phyloP scores from a whole-genome alignment of 2,329 filamentous ascomycete genomes.

The Zarea fungicola region DNA sequence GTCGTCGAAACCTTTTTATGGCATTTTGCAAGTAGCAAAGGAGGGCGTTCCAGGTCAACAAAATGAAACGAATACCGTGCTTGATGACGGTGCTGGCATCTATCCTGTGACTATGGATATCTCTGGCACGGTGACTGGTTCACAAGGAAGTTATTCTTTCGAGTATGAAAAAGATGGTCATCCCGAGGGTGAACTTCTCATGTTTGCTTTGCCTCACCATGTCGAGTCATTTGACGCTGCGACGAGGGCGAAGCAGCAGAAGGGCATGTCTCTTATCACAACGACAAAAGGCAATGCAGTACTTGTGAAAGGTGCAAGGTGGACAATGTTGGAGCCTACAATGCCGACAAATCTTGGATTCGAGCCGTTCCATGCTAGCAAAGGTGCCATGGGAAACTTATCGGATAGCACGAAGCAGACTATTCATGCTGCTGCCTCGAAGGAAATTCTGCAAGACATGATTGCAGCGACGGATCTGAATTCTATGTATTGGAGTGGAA shows the following conservation, averaged over 20 bases:
- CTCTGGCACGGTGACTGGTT: conserved; percentile 55
- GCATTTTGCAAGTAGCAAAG: conserved; percentile 79
- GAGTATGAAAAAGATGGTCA: conserved; percentile 67
- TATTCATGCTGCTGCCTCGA: conserved; percentile 59
- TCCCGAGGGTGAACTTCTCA: conserved; percentile 56
- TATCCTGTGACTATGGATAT: conserved; percentile 64
- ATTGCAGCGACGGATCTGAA: conserved; percentile 65
- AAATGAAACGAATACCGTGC: conserved; percentile 39
- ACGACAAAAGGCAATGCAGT: conserved; percentile 80
- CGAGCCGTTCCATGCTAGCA: conserved; percentile 64
- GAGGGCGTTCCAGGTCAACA: conserved; percentile 48
- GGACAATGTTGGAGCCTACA: conserved; percentile 71
- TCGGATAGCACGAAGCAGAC: conserved; percentile 49
- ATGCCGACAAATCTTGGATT: conserved; percentile 73
- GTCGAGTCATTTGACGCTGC: conserved; percentile 63
- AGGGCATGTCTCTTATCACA: conserved; percentile 60
- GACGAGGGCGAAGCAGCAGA: conserved; percentile 46
- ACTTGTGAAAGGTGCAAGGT: conserved; percentile 64
- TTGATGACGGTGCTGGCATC: conserved; percentile 70
- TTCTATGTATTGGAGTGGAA: conserved; percentile 93
- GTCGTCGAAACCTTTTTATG: conserved; percentile 64
- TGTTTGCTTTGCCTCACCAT: conserved; percentile 89
- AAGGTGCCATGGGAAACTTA: conserved; percentile 42
- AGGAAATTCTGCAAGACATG: conserved; percentile 74
- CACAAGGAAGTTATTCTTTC: conserved; percentile 66